Evolutionary conservation across 108 stramenopile species (phyloP).

Genomic region (Ochromonas danica): DNA sequence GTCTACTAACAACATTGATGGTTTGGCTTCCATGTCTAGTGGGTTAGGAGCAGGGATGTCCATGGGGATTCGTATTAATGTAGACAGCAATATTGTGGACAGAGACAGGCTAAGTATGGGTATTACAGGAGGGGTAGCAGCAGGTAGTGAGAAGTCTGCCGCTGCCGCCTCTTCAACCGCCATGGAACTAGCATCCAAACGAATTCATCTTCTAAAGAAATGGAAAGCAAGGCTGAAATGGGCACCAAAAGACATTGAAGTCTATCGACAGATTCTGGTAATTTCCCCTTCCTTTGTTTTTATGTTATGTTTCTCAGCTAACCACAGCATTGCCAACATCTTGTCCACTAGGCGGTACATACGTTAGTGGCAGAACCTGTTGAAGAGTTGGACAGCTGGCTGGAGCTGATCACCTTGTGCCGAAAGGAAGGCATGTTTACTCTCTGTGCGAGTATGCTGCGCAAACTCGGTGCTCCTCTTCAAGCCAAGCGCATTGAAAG

Average conservation of each 20-base stretch:
- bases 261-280: conserved; percentile 33
- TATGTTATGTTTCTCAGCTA: conserved; percentile 30
- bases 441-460: conserved; percentile 46
- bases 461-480: conserved; percentile 40
- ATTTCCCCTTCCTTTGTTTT: not conserved
- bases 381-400: conserved; percentile 47
- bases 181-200: not conserved
- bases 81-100: not conserved
- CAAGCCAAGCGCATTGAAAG: not conserved
- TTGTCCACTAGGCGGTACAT: conserved; percentile 40
- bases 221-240: conserved; percentile 26
- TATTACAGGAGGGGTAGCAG: not conserved
- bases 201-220: not conserved
- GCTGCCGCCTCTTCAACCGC: not conserved
- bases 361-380: conserved; percentile 40
- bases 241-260: conserved; percentile 44
- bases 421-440: conserved; percentile 42
- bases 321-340: conserved; percentile 29
- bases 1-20: not conserved
- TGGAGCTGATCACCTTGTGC: conserved; percentile 44
- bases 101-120: not conserved
- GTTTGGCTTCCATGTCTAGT: conserved; percentile 3
- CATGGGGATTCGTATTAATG: not conserved
- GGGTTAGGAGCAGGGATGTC: not conserved
- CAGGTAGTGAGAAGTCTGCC: not conserved